Evolutionary conservation across 2,329 filamentous ascomycete genomes (phyloP), one percentile per base, ranked within the genome.

Genomic region (Hypoxylon sp.): DNA sequence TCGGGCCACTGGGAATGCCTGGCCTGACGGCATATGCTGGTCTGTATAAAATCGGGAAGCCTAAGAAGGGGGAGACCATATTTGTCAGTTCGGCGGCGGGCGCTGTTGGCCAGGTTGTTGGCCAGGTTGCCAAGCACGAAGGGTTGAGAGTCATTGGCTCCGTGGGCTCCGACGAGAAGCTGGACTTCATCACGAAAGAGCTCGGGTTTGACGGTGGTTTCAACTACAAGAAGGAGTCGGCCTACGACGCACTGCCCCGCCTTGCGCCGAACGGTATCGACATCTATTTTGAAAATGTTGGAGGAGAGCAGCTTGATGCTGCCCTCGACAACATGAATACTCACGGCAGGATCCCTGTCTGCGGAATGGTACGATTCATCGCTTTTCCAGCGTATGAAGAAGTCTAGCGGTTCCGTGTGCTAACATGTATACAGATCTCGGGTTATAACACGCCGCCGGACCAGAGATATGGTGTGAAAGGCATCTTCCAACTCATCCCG

Each of bases 201-300:
- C 85, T 94, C 35, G 84, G 85, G 27, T 94, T 93, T 76, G 90
- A 93, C 75, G 86, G 79, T 19, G 92, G 90, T 15, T 94, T 93
- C 83, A 94, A 94, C 83, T 94, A 94, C 83, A 93, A 93, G 85
- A 92, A 86, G 62, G 91, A 93, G 82, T 88, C 87, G 76, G 84
- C 90, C 3, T 77, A 80, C 0, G 88, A 90, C 44, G 91, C 91
- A 0, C 83, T 94, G 52, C 80, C 83, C 72, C 85, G 91, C 63
- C 84, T 93, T 6, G 91, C 91, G 0, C 91, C 91, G 1, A 79
- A 93, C 21, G 92, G 92, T 6, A 84, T 94, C 67, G 91, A 94
- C 76, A 93, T 94, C 77, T 93, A 93, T 82, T 94, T 91, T 76
- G 92, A 94, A 80, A 94, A 93, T 73, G 92, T 92, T 6, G 92